phyloP scores from a whole-genome alignment of 805 yeast genomes.

The Starmerella powellii region DNA sequence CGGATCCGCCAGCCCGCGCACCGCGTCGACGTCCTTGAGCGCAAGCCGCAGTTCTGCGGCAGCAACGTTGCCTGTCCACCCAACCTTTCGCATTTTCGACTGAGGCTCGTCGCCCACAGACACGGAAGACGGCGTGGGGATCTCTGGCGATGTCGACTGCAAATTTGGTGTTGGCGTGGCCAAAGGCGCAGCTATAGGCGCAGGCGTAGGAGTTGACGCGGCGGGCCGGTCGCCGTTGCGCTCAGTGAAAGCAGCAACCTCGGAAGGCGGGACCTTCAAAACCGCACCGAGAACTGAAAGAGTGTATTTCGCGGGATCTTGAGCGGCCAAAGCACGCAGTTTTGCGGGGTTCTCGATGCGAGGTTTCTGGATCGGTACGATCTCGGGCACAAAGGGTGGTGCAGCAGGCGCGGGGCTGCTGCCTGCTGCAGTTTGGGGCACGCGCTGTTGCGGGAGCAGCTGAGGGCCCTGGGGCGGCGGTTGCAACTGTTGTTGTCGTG shows the following conservation, averaged over 20 bases:
- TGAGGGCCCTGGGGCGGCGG: constrained; percentile 13
- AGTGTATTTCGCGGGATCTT: constrained; percentile 27
- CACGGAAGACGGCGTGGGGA: background rate
- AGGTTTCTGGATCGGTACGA: constrained; percentile 17
- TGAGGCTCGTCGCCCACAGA: constrained; percentile 1
- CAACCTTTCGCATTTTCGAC: constrained; percentile 4
- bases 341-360: constrained; percentile 20
- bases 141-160: background rate
- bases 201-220: background rate
- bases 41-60: constrained; percentile 28
- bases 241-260: constrained; percentile 15
- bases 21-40: constrained; percentile 26
- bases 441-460: too few relatives aligned
- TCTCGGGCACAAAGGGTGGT: constrained; percentile 8
- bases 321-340: constrained; percentile 25
- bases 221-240: constrained; percentile 5
- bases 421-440: background rate
- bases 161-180: background rate
- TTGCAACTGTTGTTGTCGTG: constrained; percentile 9
- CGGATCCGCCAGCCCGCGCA: constrained; percentile 19
- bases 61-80: constrained; percentile 23
- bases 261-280: constrained; percentile 28
- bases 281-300: constrained; percentile 29
- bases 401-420: constrained; percentile 1
- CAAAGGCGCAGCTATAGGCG: constrained; percentile 10